These are phyloP conservation scores for Globisporangium sylvaticum DNA, from an alignment of 352 stramenopile species.

Conservation along the genomic window DNA sequence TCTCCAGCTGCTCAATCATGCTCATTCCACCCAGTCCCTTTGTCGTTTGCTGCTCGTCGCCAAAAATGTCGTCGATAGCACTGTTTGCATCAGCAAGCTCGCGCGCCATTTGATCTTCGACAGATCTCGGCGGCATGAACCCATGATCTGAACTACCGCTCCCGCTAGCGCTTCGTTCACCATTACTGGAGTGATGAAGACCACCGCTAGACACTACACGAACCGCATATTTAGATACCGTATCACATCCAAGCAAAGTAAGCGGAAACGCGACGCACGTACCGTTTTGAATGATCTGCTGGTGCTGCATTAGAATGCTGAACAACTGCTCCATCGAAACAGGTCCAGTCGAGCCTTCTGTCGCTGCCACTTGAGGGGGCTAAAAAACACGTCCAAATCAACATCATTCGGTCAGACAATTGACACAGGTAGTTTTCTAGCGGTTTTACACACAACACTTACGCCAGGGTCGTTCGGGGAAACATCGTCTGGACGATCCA, in stretches of 20 bases:
- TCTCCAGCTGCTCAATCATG: constrained; percentile 87
- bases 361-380: constrained; percentile 27
- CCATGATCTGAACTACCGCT: constrained; percentile 18
- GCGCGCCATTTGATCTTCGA: constrained; percentile 83
- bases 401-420: background rate
- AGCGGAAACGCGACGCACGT: background rate
- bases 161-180: constrained; percentile 15
- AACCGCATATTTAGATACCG: background rate
- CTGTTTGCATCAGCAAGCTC: constrained; percentile 76
- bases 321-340: constrained; percentile 87
- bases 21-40: constrained; percentile 73
- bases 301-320: constrained; percentile 85
- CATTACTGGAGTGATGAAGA: constrained; percentile 1
- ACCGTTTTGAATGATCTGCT: constrained; percentile 87
- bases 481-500: constrained; percentile 69
- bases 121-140: constrained; percentile 29
- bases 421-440: background rate
- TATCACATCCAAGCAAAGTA: background rate
- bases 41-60: constrained; percentile 63
- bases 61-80: constrained; percentile 82
- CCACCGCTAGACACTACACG: constrained; percentile 36
- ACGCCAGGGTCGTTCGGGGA: constrained; percentile 80
- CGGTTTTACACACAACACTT: constrained; percentile 18
- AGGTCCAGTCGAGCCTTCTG: constrained; percentile 27
- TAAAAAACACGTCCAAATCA: constrained; percentile 16